phyloP scores from a whole-genome alignment of 75 land plant species.

The Sequoiadendron giganteum region DNA sequence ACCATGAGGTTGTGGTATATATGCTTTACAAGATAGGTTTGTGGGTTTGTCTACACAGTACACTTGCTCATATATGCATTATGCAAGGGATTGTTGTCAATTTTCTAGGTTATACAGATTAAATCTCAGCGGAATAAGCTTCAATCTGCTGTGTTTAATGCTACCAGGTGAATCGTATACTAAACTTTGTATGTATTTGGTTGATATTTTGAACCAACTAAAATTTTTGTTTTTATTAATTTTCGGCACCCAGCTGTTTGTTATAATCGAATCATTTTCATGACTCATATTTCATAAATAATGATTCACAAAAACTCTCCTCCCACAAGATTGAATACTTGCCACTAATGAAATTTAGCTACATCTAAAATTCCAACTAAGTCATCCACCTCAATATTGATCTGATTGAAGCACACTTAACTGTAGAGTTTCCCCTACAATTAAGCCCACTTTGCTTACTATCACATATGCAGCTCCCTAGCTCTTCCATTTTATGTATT shows the following conservation, averaged over 20 bases:
- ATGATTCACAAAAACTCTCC: neutral
- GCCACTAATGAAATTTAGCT: neutral
- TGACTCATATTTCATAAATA: neutral
- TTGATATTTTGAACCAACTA: neutral
- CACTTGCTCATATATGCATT: neutral
- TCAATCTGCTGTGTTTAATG: slow-evolving; percentile 16
- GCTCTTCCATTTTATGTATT: neutral
- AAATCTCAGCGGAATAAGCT: slow-evolving; percentile 10
- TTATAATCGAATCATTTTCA: neutral
- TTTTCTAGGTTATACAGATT: neutral
- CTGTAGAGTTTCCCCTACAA: neutral
- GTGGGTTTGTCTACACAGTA: neutral
- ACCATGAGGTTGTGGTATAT: neutral
- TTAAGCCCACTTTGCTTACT: neutral
- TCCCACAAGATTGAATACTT: neutral
- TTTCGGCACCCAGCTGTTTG: neutral
- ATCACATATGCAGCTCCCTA: neutral
- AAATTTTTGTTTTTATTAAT: neutral
- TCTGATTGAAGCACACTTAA: neutral
- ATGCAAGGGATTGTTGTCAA: neutral
- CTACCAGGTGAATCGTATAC: slow-evolving; percentile 16
- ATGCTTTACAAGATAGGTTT: neutral
- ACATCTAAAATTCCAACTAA: neutral
- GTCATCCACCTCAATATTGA: neutral
- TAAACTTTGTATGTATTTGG: neutral